Conservation (phyloP, 176 grass and related monocot genomes). For the Tillandsia leiboldiana region DNA sequence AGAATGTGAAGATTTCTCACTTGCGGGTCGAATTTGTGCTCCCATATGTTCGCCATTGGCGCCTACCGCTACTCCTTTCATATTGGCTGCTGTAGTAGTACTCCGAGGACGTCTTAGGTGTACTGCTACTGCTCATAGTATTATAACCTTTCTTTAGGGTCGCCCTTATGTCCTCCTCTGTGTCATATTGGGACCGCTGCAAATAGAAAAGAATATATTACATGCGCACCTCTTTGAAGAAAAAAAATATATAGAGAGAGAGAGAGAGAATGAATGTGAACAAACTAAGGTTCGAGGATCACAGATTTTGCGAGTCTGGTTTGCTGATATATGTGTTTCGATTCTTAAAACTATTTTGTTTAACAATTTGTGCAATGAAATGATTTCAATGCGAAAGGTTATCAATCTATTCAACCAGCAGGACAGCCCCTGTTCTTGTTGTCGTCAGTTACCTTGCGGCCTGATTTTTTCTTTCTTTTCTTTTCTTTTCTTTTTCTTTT, state of each 20-base stretch:
- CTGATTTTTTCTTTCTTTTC: too few species aligned
- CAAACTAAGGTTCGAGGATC: not conserved
- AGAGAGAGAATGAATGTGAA: constrained; percentile 4
- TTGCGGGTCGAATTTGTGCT: constrained; percentile 22
- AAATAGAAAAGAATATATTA: constrained; percentile 27
- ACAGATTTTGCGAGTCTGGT: not conserved
- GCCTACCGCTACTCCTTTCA: constrained; percentile 33
- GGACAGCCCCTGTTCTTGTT: too few species aligned
- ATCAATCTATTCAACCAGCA: too few species aligned
- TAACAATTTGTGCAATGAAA: too few species aligned
- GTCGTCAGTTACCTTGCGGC: too few species aligned
- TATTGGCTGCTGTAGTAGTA: constrained; percentile 24
- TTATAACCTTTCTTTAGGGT: constrained; percentile 25
- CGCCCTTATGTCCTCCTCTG: constrained; percentile 63
- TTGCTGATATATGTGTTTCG: not conserved
- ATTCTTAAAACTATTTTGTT: not conserved
- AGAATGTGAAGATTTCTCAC: constrained; percentile 26
- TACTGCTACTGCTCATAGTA: constrained; percentile 29
- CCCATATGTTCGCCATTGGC: constrained; percentile 41
- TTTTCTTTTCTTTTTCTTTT: too few species aligned
- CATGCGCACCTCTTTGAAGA: not conserved
- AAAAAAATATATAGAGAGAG: not conserved
- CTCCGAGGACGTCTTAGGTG: constrained; percentile 32
- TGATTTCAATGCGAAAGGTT: too few species aligned
- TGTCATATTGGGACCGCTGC: constrained; percentile 78